These are phyloP conservation scores for Coemansia sp. DNA, from an alignment of 192 early-diverging fungal species.

Conservation along the genomic window DNA sequence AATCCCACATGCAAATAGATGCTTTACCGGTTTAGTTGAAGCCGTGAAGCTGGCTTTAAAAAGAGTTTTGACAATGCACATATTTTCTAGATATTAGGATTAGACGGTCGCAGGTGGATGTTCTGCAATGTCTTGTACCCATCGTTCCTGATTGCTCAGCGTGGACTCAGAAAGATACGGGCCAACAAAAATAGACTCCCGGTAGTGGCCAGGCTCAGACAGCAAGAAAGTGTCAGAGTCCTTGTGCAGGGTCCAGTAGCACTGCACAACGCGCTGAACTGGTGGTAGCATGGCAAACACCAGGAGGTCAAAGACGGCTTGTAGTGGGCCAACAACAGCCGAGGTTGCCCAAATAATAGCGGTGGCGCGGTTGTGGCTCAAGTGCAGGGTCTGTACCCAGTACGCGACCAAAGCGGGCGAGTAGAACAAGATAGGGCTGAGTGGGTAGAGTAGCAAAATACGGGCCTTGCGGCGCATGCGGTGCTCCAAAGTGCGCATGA, in stretches of 20 bases:
- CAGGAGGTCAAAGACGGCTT: constrained; percentile 28
- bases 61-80: too few relatives aligned
- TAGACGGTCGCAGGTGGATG: background rate
- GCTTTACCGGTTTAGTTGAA: too few relatives aligned
- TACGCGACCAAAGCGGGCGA: constrained; percentile 27
- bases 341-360: constrained; percentile 26
- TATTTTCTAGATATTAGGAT: background rate
- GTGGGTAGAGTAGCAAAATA: constrained; percentile 38
- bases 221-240: constrained; percentile 22
- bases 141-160: constrained; percentile 22
- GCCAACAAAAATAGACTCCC: constrained; percentile 25
- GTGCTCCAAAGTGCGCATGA: constrained; percentile 45
- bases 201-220: constrained; percentile 12
- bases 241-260: constrained; percentile 45
- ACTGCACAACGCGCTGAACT: constrained; percentile 37
- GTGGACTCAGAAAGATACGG: background rate
- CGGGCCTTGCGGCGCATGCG: constrained; percentile 46
- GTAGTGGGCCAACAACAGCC: constrained; percentile 28
- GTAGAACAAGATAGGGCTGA: constrained; percentile 45
- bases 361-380: constrained; percentile 16
- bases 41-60: too few relatives aligned
- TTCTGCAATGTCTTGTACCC: constrained; percentile 30
- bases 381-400: constrained; percentile 44
- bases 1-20: background rate
- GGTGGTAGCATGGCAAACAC: constrained; percentile 41